Evolutionary conservation across 352 stramenopile species (phyloP).

Genomic region (Bremia lactucae): DNA sequence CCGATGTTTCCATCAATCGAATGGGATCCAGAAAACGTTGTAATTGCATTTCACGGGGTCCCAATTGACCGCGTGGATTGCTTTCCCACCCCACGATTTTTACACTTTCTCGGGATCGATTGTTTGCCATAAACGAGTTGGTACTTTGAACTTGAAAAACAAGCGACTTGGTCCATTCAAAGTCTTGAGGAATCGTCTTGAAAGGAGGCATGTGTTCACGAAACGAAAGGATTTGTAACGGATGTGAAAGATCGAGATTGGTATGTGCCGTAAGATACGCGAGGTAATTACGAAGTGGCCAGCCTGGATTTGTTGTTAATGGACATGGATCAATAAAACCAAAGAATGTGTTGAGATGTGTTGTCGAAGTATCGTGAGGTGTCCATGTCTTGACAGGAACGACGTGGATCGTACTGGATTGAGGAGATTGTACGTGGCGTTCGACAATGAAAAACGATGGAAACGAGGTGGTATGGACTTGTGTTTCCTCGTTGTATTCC

Average conservation of each 20-base stretch:
- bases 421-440: too few species aligned
- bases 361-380: neutral
- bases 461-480: conserved; percentile 25
- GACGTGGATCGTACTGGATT: too few species aligned
- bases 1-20: conserved; percentile 89
- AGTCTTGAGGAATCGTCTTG: conserved; percentile 21
- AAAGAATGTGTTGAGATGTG: conserved; percentile 44
- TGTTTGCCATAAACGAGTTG: conserved; percentile 22
- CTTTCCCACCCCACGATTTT: conserved; percentile 61
- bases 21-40: conserved; percentile 61
- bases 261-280: conserved; percentile 30
- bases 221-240: conserved; percentile 53
- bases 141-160: conserved; percentile 45
- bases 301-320: conserved; percentile 63
- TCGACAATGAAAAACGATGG: conserved; percentile 70
- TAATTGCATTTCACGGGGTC: conserved; percentile 70
- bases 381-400: conserved; percentile 24
- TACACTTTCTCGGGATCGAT: conserved; percentile 20
- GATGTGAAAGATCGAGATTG: conserved; percentile 20
- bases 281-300: conserved; percentile 85
- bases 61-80: conserved; percentile 62
- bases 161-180: conserved; percentile 44
- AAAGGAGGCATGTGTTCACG: conserved; percentile 61
- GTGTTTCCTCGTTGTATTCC: conserved; percentile 1
- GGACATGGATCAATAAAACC: conserved; percentile 85